Conservation (phyloP, 2,329 filamentous ascomycete genomes). For the Ascochyta rabiei region DNA sequence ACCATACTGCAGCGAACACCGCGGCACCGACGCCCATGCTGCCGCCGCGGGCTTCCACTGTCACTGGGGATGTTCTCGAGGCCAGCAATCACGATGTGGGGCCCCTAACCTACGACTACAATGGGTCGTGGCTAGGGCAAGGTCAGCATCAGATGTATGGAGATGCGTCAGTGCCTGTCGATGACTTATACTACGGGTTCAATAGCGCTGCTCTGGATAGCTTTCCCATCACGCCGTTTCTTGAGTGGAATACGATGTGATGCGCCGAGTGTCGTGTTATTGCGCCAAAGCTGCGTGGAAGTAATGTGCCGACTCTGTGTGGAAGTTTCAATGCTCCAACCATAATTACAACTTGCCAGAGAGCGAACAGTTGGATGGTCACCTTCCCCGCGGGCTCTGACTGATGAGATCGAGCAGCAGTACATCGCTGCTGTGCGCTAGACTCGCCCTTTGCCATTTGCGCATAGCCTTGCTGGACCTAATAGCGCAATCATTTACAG, state of each 20-base stretch:
- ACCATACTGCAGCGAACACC: conserved; percentile 1
- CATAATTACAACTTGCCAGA: too few relatives aligned
- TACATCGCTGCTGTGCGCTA: too few relatives aligned
- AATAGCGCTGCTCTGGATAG: conserved; percentile 35
- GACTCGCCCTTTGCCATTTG: too few relatives aligned
- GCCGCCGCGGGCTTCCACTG: neutral
- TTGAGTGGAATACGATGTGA: conserved; percentile 24
- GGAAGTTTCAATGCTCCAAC: too few relatives aligned
- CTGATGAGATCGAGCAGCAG: too few relatives aligned
- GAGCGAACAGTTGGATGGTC: too few relatives aligned
- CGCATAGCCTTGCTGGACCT: too few relatives aligned
- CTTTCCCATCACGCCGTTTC: conserved; percentile 22
- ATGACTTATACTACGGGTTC: conserved; percentile 35
- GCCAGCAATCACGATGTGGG: neutral
- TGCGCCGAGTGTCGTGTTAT: too few relatives aligned
- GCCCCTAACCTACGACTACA: conserved; percentile 16
- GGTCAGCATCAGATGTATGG: conserved; percentile 19
- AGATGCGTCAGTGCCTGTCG: conserved; percentile 25
- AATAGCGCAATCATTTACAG: too few relatives aligned
- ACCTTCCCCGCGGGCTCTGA: too few relatives aligned
- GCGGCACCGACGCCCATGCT: conserved; percentile 12
- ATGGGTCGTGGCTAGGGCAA: conserved; percentile 17
- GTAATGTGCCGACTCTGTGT: too few relatives aligned
- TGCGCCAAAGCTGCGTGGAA: too few relatives aligned
- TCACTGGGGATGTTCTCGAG: neutral